Conservation (phyloP, 202 grass and related monocot species). For the Carex arenaria region DNA sequence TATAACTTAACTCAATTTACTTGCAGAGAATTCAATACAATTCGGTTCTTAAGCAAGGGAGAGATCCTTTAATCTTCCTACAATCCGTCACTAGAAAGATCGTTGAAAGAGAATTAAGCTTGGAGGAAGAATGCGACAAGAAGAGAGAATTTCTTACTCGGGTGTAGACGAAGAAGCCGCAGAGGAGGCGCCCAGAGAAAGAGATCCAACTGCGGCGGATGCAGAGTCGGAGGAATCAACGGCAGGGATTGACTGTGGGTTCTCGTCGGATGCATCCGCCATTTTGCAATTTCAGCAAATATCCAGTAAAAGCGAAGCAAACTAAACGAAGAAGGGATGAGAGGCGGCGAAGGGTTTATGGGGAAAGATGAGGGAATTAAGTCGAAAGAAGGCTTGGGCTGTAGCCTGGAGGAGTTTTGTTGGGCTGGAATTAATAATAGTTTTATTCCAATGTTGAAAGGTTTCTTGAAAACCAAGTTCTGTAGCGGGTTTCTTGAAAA, state of each 20-base stretch:
- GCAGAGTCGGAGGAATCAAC: neutral
- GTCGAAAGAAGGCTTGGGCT: neutral
- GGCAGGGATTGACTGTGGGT: neutral
- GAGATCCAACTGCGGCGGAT: slow-evolving; percentile 8
- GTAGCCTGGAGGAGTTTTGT: neutral
- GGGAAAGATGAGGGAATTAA: neutral
- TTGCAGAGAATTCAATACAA: neutral
- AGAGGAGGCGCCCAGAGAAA: neutral
- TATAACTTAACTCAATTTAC: neutral
- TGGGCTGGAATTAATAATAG: neutral
- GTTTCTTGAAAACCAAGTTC: too few relatives aligned
- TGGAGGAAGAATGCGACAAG: neutral
- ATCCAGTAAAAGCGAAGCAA: neutral
- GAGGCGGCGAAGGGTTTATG: neutral
- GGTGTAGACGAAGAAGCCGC: neutral
- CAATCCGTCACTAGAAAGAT: neutral
- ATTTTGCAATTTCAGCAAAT: neutral
- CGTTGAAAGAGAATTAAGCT: neutral
- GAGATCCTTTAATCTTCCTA: neutral
- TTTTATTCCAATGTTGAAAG: neutral
- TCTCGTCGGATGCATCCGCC: neutral
- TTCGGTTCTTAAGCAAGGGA: neutral
- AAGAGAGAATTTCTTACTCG: neutral
- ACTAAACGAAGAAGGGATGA: neutral
- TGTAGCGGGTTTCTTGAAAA: too few relatives aligned